A percentile compares a stretch with the other conserved stretches of the same genome.
Evolutionary conservation across 164 flowering plant species (phyloP).

Genomic region (Stephania cephalantha): DNA sequence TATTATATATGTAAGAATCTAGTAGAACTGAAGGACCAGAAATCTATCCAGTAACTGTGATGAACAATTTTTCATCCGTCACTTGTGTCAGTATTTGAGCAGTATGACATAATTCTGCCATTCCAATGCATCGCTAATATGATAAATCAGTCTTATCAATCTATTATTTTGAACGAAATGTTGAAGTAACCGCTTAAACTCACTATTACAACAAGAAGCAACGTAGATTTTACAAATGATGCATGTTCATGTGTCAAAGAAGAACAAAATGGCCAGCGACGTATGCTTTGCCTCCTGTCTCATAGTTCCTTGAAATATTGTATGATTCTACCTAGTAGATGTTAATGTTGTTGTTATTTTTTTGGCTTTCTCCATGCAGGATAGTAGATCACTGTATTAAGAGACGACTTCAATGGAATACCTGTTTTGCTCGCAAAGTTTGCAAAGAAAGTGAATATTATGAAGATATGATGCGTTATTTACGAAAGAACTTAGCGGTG

Average conservation of each 20-base stretch:
- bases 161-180: background rate
- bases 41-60: no score
- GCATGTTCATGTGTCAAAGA: no score
- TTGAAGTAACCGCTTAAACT: background rate
- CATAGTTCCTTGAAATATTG: background rate
- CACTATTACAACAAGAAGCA: background rate
- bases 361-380: constrained; percentile 34
- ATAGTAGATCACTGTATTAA: constrained; percentile 79
- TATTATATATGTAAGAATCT: no score
- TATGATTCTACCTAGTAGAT: background rate
- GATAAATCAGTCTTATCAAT: background rate
- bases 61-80: no score
- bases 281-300: background rate
- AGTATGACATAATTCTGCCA: no score
- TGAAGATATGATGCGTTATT: constrained; percentile 97
- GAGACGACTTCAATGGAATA: constrained; percentile 86
- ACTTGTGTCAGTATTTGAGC: background rate
- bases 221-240: no score
- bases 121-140: background rate
- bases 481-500: constrained; percentile 90
- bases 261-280: background rate
- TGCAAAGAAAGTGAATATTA: constrained; percentile 92
- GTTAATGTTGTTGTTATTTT: no score
- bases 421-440: constrained; percentile 88
- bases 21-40: no score